phyloP scores from a whole-genome alignment of 768 basidiomycete species.

The Wakefieldia striispora region DNA sequence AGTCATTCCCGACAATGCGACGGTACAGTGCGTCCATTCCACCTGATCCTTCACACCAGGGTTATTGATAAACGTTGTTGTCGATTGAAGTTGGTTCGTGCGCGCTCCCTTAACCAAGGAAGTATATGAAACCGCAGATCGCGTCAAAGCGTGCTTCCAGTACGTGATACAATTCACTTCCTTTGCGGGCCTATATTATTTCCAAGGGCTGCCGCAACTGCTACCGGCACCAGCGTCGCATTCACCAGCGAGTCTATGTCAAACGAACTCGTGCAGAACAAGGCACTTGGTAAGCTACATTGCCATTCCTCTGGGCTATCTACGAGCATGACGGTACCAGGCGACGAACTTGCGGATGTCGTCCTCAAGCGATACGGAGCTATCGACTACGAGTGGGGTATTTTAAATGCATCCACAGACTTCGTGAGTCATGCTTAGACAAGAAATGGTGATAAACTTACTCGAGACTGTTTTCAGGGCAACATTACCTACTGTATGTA shows the following conservation, averaged over 20 bases:
- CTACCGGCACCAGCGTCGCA: slow-evolving; percentile 59
- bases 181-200: background rate
- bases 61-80: background rate
- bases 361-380: slow-evolving; percentile 58
- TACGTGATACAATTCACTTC: slow-evolving; percentile 30
- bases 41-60: background rate
- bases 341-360: slow-evolving; percentile 61
- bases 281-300: slow-evolving; percentile 47
- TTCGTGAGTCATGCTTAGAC: slow-evolving; percentile 52
- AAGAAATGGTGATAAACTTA: background rate
- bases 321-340: slow-evolving; percentile 33
- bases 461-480: slow-evolving; percentile 15
- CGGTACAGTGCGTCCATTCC: slow-evolving; percentile 51
- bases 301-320: background rate
- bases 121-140: slow-evolving; percentile 51
- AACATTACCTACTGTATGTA: slow-evolving; percentile 71
- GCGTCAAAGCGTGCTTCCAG: slow-evolving; percentile 74
- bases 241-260: slow-evolving; percentile 36
- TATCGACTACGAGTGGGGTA: slow-evolving; percentile 66
- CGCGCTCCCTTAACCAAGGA: slow-evolving; percentile 69
- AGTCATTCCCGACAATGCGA: slow-evolving; percentile 86
- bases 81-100: slow-evolving; percentile 55
- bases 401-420: slow-evolving; percentile 73
- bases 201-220: slow-evolving; percentile 60
- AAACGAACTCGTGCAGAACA: slow-evolving; percentile 68